phyloP scores from a whole-genome alignment of 2,329 filamentous ascomycete species.

The Microsporum ferrugineum region DNA sequence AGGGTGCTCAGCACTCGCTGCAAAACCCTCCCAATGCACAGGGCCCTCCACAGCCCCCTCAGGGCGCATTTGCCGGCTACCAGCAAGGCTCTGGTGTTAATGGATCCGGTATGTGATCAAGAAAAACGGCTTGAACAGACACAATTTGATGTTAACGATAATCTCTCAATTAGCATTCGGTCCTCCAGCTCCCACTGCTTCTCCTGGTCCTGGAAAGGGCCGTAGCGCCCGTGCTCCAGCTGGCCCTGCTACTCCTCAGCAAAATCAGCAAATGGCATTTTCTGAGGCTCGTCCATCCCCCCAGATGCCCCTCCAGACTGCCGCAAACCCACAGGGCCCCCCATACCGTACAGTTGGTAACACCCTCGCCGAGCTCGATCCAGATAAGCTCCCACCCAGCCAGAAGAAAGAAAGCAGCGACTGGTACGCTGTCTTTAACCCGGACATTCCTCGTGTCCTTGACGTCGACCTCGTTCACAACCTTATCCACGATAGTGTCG shows the following conservation, averaged over 20 bases:
- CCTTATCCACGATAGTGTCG: slow-evolving; percentile 84
- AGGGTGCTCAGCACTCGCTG: slow-evolving; percentile 45
- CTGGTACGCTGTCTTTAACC: slow-evolving; percentile 97
- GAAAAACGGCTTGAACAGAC: not conserved
- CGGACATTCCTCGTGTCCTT: slow-evolving; percentile 72
- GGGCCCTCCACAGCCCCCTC: slow-evolving; percentile 60
- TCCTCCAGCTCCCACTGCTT: slow-evolving; percentile 70
- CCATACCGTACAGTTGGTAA: slow-evolving; percentile 46
- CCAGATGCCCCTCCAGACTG: slow-evolving; percentile 73
- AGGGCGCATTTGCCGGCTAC: slow-evolving; percentile 57
- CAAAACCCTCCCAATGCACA: slow-evolving; percentile 47
- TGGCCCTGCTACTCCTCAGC: slow-evolving; percentile 76
- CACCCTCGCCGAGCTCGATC: slow-evolving; percentile 73
- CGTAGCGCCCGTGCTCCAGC: slow-evolving; percentile 52
- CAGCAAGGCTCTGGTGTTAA: slow-evolving; percentile 54
- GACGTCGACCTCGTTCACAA: slow-evolving; percentile 94
- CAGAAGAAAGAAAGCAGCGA: slow-evolving; percentile 82
- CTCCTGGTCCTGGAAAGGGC: slow-evolving; percentile 70
- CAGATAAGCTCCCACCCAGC: slow-evolving; percentile 70
- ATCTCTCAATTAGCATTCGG: slow-evolving; percentile 29
- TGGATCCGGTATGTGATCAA: slow-evolving; percentile 37
- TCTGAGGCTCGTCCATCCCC: slow-evolving; percentile 72
- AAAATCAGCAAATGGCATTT: slow-evolving; percentile 78
- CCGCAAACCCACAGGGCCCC: slow-evolving; percentile 39
- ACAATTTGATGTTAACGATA: slow-evolving; percentile 35